Evolutionary conservation across 306 rosid species (phyloP), one percentile per base, ranked within the genome.

Genomic region (Prunus salicina): DNA sequence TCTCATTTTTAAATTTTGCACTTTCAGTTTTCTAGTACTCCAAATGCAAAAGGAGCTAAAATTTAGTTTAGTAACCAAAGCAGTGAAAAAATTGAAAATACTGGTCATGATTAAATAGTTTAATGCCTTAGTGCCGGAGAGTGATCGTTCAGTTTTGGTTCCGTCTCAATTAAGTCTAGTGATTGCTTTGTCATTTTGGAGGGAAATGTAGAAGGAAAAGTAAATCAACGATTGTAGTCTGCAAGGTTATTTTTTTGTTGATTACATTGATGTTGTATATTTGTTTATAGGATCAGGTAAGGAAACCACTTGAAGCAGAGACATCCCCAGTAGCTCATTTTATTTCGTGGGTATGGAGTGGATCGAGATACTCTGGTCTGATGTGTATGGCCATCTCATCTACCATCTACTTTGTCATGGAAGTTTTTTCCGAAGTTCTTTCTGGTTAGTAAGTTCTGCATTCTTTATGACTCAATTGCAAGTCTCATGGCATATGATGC

Each of bases 291-390:
- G 95, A 89, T 69, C 90, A 83, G 83, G 82, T 88, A 18, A 73
- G 81, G 11, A 89, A 84, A 81, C 27, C 85, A 78, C 85, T 70
- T 22, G 98, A 90, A 79, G 81, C 73, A 2, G 96, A 93, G 82
- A 70, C 74, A 47, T 86, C 90, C 52, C 28, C 90, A 2, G 53
- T 85, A 9, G 81, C 87, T 72, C 91, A 84, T 53, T 82, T 86
- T 64, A 71, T 84, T 58, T 73, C 75, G 71, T 93, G 98, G 96
- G 79, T 93, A 25, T 93, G 98, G 98, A 79, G 88, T 75, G 98
- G 95, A 45, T 91, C 96, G 2, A 89, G 89, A 85, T 91, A 89
- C 82, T 93, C 98, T 50, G 96, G 98, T 82, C 76, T 93, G 51
- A 86, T 93, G 72, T 93, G 96, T 72, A 81, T 86, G 93, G 81